Conservation (phyloP, 2,329 filamentous ascomycete genomes). For the Tolypocladium cylindrosporum region DNA sequence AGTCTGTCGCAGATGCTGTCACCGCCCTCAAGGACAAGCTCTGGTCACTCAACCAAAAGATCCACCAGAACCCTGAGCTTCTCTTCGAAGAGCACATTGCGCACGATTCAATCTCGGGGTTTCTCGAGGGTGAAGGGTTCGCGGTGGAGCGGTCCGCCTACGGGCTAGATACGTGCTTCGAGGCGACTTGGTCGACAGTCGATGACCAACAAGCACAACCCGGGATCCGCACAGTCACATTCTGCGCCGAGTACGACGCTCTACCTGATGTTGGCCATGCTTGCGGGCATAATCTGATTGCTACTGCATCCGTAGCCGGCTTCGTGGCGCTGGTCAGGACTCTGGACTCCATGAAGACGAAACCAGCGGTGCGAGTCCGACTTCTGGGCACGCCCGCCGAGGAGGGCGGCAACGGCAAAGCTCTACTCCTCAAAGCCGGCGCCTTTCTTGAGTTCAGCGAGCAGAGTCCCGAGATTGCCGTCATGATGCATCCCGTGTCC, state of each 20-base stretch:
- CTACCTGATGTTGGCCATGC: constrained; percentile 25
- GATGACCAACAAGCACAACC: not conserved
- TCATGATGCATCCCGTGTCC: not conserved
- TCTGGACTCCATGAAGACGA: not conserved
- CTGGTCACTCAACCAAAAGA: not conserved
- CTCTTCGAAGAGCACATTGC: not conserved
- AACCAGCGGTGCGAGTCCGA: constrained; percentile 12
- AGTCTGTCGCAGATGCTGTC: not conserved
- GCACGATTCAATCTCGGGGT: not conserved
- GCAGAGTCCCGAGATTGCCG: not conserved
- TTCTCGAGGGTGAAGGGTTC: not conserved
- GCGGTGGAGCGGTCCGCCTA: not conserved
- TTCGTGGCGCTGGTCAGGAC: constrained; percentile 17
- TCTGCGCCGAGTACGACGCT: constrained; percentile 15
- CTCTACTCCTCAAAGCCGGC: constrained; percentile 20
- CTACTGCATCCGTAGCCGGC: constrained; percentile 19
- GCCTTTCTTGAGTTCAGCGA: not conserved
- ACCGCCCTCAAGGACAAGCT: not conserved
- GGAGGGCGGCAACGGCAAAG: constrained; percentile 30
- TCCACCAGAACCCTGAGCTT: not conserved
- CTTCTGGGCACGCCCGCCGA: constrained; percentile 31
- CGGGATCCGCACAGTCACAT: not conserved
- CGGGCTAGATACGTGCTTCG: constrained; percentile 1
- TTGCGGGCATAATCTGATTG: constrained; percentile 21
- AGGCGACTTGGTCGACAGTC: constrained; percentile 5